Evolutionary conservation across 495 filamentous ascomycete genomes (phyloP), one percentile per base, ranked within the genome.

Genomic region (Geopyxis carbonaria): DNA sequence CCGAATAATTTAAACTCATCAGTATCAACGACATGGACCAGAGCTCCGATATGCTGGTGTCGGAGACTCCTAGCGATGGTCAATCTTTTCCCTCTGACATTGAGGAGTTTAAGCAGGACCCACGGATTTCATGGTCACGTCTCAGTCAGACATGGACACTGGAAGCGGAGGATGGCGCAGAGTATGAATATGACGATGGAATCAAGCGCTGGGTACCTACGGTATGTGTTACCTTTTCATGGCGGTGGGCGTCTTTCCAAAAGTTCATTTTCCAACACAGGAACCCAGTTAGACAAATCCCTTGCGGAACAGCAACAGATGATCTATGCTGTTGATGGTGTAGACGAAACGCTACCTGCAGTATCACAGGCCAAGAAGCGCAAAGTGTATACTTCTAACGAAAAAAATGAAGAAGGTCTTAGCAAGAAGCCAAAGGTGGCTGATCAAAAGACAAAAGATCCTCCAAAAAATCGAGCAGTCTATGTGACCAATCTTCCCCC

Each of bases 401-500:
- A 51, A 14, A 44, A 29, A 8, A 37, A 51, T 30, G 56, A 42
- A 41, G 43, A 39, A 30, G 27, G 27, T 30, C 11, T 30, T 30
- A 30, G 15, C 5, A 32, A 41, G 29, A 41, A 41, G 29, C n/a
- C 25, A 7, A 33, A 15, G 7, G 13, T 7, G 9, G 24, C 9
- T 10, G 50, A 51, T 24, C 69, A 75, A 51, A 76, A 76, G 46
- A 42, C 56, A 21, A 75, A 75, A 54, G 67, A 72, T 50, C 69
- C 68, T 23, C 69, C 76, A 38, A 70, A 83, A 41, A 97, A 95
- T 54, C 87, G 77, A 2, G 91, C 89, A 15, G 67, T 99, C 34
- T 99, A 80, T 57, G 74, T 95, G 27, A 91, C 82, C 2, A 77
- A 73, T 9, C 70, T 99, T 3, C 91, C 91, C 1, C 59, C 64